Evolutionary conservation across 768 basidiomycete genomes (phyloP).

Genomic region (Termitomyces sp.): DNA sequence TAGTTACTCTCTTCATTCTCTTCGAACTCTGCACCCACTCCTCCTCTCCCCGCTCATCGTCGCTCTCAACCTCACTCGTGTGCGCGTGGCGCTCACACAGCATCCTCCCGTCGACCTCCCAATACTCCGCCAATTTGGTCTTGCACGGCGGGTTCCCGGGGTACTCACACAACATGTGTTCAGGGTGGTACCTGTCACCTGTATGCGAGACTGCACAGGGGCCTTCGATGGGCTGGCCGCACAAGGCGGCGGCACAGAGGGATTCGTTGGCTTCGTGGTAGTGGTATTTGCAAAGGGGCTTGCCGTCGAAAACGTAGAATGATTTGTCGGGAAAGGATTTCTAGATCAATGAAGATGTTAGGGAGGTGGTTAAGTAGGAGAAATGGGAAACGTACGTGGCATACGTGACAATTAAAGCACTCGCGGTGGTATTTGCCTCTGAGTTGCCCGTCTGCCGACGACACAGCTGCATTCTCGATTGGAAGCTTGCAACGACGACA

Average conservation of each 20-base stretch:
- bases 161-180: constrained; percentile 82
- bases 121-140: constrained; percentile 73
- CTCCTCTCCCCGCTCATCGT: constrained; percentile 22
- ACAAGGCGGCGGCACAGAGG: constrained; percentile 71
- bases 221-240: constrained; percentile 89
- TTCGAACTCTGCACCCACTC: constrained; percentile 35
- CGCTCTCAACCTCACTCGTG: constrained; percentile 17
- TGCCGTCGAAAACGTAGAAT: constrained; percentile 89
- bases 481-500: constrained; percentile 84
- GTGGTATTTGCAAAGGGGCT: constrained; percentile 87
- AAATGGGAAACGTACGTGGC: constrained; percentile 45
- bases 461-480: constrained; percentile 90
- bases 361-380: not conserved
- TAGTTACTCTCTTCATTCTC: constrained; percentile 74
- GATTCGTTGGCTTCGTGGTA: constrained; percentile 92
- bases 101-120: constrained; percentile 83
- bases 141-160: constrained; percentile 40
- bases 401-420: constrained; percentile 86
- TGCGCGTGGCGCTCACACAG: constrained; percentile 79
- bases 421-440: constrained; percentile 93
- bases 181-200: constrained; percentile 81
- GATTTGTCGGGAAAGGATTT: constrained; percentile 88
- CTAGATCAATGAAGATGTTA: constrained; percentile 26
- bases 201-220: constrained; percentile 85
- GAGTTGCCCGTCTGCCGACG: constrained; percentile 86